Evolutionary conservation across 1,284 basidiomycete species (phyloP).

Genomic region (Pseudozyma sp.): DNA sequence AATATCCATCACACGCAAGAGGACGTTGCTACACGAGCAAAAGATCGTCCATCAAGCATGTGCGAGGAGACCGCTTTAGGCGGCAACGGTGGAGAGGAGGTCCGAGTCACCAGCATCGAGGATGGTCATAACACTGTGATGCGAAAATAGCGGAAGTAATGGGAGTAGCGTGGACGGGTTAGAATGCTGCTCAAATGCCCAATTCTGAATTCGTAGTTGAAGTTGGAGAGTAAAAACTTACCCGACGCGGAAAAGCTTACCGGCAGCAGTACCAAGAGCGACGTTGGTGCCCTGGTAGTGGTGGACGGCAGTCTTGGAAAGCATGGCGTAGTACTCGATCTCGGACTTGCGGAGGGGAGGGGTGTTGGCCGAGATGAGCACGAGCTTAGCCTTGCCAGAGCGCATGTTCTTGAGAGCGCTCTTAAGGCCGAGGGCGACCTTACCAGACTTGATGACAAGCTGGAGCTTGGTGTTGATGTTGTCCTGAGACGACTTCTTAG

Average conservation of each 20-base stretch:
- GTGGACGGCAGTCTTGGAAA: constrained; percentile 92
- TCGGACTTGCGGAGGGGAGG: constrained; percentile 99
- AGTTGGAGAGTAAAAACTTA: constrained; percentile 71
- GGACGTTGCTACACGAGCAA: constrained; percentile 29
- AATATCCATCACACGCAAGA: constrained; percentile 16
- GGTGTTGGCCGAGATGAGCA: constrained; percentile 98
- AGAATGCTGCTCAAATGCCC: constrained; percentile 9
- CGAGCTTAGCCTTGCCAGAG: constrained; percentile 97
- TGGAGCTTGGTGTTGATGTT: constrained; percentile 94
- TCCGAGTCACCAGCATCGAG: constrained; percentile 97
- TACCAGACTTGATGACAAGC: constrained; percentile 93
- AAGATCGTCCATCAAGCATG: constrained; percentile 20
- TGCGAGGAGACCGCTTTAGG: constrained; percentile 44
- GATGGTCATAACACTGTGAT: constrained; percentile 86
- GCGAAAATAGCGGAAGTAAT: neutral
- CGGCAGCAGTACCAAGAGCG: constrained; percentile 98
- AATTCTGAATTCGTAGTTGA: neutral
- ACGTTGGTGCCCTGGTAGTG: constrained; percentile 93
- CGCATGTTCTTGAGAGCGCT: constrained; percentile 96
- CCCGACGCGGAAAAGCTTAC: constrained; percentile 99
- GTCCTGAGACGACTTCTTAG: constrained; percentile 79
- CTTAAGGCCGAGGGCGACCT: constrained; percentile 67
- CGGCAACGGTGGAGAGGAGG: constrained; percentile 73
- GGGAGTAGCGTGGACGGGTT: neutral
- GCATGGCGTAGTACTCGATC: constrained; percentile 99